A percentile compares a stretch with the other conserved stretches of the same genome.
These are phyloP conservation scores for Zymoseptoria ardabiliae DNA, from an alignment of 2,329 filamentous ascomycete species.

Conservation along the genomic window DNA sequence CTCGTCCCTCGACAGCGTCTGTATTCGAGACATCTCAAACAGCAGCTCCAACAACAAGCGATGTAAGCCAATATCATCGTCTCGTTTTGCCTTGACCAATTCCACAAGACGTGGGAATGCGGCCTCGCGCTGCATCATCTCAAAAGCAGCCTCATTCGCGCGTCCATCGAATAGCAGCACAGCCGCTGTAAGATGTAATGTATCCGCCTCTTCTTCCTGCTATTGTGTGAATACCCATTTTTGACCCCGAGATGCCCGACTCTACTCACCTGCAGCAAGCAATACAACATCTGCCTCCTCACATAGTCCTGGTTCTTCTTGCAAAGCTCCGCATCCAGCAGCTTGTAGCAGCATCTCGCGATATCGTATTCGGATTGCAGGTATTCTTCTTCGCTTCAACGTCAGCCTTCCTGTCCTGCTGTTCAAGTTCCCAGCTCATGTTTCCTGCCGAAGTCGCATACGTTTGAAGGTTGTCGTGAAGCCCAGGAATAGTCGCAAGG, in stretches of 20 bases:
- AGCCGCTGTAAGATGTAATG: constrained; percentile 74
- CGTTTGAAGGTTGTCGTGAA: constrained; percentile 67
- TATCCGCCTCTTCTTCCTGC: constrained; percentile 74
- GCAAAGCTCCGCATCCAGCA: constrained; percentile 72
- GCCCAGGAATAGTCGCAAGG: constrained; percentile 73
- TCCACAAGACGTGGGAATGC: constrained; percentile 79
- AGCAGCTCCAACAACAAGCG: constrained; percentile 76
- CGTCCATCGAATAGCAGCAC: constrained; percentile 84
- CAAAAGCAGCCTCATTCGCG: constrained; percentile 67
- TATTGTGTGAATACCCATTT: neutral
- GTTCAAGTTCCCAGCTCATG: neutral
- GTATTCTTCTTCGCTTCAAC: constrained; percentile 51
- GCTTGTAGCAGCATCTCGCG: constrained; percentile 67
- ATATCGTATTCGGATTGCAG: constrained; percentile 72
- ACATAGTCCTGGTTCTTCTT: constrained; percentile 72
- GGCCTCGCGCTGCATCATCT: constrained; percentile 78
- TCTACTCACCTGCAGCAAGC: constrained; percentile 58
- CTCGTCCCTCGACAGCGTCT: constrained; percentile 70
- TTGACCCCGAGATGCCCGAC: neutral
- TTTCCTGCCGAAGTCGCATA: constrained; percentile 26
- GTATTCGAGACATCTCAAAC: constrained; percentile 94
- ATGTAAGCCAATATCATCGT: constrained; percentile 64
- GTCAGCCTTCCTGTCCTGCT: constrained; percentile 12
- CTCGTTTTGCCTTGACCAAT: constrained; percentile 59
- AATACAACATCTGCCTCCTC: constrained; percentile 85